These are phyloP conservation scores for Penicillium vulpinum DNA, from an alignment of 2,329 filamentous ascomycete species.

Conservation along the genomic window DNA sequence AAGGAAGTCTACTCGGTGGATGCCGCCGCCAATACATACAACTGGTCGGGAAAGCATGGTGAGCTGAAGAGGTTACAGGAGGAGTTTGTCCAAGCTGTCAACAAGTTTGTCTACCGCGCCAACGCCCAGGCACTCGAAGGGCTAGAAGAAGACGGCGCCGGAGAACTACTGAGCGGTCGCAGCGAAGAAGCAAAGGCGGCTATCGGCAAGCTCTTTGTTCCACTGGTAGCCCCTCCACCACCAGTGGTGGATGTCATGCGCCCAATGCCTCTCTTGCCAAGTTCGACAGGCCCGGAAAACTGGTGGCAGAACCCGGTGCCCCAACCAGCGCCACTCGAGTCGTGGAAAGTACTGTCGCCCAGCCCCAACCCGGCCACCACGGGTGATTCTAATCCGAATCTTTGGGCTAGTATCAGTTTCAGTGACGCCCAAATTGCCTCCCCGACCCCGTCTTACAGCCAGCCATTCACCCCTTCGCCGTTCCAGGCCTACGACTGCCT, in stretches of 20 bases:
- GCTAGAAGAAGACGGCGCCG: slow-evolving; percentile 91
- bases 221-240: slow-evolving; percentile 82
- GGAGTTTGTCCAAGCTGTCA: slow-evolving; percentile 92
- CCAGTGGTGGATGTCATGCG: slow-evolving; percentile 86
- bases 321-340: slow-evolving; percentile 70
- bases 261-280: slow-evolving; percentile 80
- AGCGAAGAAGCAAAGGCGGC: slow-evolving; percentile 90
- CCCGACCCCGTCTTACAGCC: slow-evolving; percentile 76
- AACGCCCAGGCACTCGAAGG: slow-evolving; percentile 88
- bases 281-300: slow-evolving; percentile 69
- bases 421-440: slow-evolving; percentile 73
- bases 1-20: slow-evolving; percentile 93
- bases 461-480: slow-evolving; percentile 70
- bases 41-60: slow-evolving; percentile 94
- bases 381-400: slow-evolving; percentile 68
- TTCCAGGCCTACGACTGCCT: slow-evolving; percentile 74
- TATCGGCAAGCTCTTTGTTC: slow-evolving; percentile 79
- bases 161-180: slow-evolving; percentile 86
- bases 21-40: slow-evolving; percentile 82
- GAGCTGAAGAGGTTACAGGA: slow-evolving; percentile 97
- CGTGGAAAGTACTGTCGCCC: slow-evolving; percentile 88
- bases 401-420: slow-evolving; percentile 79
- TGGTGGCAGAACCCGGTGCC: slow-evolving; percentile 80
- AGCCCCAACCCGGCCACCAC: slow-evolving; percentile 74
- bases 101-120: slow-evolving; percentile 94